Percentiles rank a stretch among this genome's conserved stretches.
Evolutionary conservation across 345 rosid species (phyloP).

Genomic region (Eucalyptus curtisii): DNA sequence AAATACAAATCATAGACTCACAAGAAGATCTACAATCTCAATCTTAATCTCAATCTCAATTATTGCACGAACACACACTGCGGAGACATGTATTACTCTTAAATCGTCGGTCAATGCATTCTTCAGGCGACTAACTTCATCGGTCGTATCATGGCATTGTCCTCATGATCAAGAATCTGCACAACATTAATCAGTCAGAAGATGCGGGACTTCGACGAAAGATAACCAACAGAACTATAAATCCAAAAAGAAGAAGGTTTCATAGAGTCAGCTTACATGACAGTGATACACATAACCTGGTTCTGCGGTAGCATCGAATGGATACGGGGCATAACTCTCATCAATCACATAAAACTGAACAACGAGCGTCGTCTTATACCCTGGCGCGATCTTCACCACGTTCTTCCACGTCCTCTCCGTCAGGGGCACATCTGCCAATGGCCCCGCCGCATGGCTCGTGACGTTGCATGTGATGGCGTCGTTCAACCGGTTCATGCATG

Average conservation of each 20-base stretch:
- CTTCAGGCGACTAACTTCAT: slow-evolving; percentile 16
- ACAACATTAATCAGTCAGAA: neutral
- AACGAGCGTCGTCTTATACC: slow-evolving; percentile 35
- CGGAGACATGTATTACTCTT: neutral
- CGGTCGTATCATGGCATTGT: slow-evolving; percentile 83
- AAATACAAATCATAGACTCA: neutral
- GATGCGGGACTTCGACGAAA: neutral
- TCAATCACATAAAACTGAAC: slow-evolving; percentile 56
- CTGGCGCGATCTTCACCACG: slow-evolving; percentile 64
- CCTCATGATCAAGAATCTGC: slow-evolving; percentile 90
- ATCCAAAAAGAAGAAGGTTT: neutral
- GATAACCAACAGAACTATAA: neutral
- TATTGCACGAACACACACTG: neutral
- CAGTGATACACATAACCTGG: slow-evolving; percentile 91
- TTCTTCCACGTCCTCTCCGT: slow-evolving; percentile 90
- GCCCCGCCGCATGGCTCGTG: slow-evolving; percentile 39
- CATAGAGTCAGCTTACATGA: slow-evolving; percentile 36
- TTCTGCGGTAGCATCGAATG: slow-evolving; percentile 48
- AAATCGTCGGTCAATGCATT: neutral
- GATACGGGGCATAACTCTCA: slow-evolving; percentile 29
- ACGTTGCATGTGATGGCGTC: slow-evolving; percentile 47
- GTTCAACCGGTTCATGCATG: slow-evolving; percentile 50
- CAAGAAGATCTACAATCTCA: neutral
- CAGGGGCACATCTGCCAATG: slow-evolving; percentile 16
- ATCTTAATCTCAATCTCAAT: neutral